These are phyloP conservation scores for Oropetium thomaeum DNA, from an alignment of 176 grass and related monocot species.

Conservation along the genomic window DNA sequence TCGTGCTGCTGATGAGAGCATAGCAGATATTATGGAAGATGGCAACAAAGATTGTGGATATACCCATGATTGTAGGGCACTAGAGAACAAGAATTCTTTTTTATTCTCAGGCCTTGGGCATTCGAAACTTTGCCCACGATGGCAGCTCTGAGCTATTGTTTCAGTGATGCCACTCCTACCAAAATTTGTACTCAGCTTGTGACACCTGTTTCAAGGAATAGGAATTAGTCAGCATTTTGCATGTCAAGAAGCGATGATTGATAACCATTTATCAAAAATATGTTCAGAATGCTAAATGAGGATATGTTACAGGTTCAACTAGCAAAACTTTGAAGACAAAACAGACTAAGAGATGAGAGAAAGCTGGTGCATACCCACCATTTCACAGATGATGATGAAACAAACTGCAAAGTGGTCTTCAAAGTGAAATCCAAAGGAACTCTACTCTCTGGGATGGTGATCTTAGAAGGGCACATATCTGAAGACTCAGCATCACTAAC, in stretches of 20 bases:
- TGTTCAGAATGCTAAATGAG: neutral
- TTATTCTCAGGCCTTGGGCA: slow-evolving; percentile 19
- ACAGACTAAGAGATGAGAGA: slow-evolving; percentile 18
- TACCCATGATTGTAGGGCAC: slow-evolving; percentile 80
- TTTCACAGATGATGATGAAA: slow-evolving; percentile 88
- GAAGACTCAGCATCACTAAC: slow-evolving; percentile 38
- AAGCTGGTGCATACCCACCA: slow-evolving; percentile 55
- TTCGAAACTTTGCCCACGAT: slow-evolving; percentile 34
- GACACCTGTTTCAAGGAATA: slow-evolving; percentile 61
- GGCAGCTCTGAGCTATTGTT: slow-evolving; percentile 36
- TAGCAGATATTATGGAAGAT: slow-evolving; percentile 57
- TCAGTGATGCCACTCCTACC: slow-evolving; percentile 31
- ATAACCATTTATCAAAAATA: neutral
- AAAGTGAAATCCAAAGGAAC: slow-evolving; percentile 86
- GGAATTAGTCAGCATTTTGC: no score
- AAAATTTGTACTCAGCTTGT: slow-evolving; percentile 49
- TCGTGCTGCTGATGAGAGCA: slow-evolving; percentile 63
- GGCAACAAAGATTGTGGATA: slow-evolving; percentile 75
- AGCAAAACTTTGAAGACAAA: neutral
- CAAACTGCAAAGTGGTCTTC: slow-evolving; percentile 68
- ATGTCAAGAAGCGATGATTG: no score
- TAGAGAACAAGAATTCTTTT: slow-evolving; percentile 53
- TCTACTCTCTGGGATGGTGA: slow-evolving; percentile 67
- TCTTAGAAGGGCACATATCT: slow-evolving; percentile 47
- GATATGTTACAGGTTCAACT: neutral